phyloP scores from a whole-genome alignment of 441 rosid species.

The Aquilaria agallochum region DNA sequence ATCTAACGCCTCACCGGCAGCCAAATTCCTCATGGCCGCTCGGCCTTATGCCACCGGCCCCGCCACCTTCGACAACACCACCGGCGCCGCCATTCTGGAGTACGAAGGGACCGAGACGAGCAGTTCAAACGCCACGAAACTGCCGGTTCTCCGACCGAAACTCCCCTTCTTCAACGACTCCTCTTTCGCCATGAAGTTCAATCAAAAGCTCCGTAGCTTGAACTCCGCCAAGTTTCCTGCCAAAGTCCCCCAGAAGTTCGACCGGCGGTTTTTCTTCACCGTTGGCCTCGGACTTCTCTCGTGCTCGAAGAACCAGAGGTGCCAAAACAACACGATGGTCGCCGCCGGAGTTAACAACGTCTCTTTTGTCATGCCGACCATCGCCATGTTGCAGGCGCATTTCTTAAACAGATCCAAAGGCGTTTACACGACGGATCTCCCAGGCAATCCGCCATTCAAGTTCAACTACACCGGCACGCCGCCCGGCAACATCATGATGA shows the following conservation, averaged over 20 bases:
- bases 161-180: conserved; percentile 28
- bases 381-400: conserved; percentile 34
- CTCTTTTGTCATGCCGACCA: conserved; percentile 25
- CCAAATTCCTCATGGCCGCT: conserved; percentile 22
- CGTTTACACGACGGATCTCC: conserved; percentile 27
- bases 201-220: conserved; percentile 22
- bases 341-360: conserved; percentile 25
- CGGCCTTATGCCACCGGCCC: conserved; percentile 38
- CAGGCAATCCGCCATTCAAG: conserved; percentile 18
- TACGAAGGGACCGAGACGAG: conserved; percentile 15
- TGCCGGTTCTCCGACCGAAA: conserved; percentile 23
- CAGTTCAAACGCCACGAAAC: conserved; percentile 17
- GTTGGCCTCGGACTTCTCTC: conserved; percentile 28
- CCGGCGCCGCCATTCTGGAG: conserved; percentile 26
- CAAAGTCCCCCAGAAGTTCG: conserved; percentile 22
- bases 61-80: conserved; percentile 33
- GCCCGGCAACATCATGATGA: conserved; percentile 22
- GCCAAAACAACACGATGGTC: conserved; percentile 25
- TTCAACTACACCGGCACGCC: conserved; percentile 34
- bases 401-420: conserved; percentile 30
- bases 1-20: conserved; percentile 9
- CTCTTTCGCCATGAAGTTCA: conserved; percentile 19
- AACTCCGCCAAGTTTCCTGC: conserved; percentile 24
- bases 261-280: conserved; percentile 25
- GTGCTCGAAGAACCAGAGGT: conserved; percentile 20